Evolutionary conservation across 768 basidiomycete species (phyloP), one percentile per base, ranked within the genome.

Genomic region (Galerina marginata): DNA sequence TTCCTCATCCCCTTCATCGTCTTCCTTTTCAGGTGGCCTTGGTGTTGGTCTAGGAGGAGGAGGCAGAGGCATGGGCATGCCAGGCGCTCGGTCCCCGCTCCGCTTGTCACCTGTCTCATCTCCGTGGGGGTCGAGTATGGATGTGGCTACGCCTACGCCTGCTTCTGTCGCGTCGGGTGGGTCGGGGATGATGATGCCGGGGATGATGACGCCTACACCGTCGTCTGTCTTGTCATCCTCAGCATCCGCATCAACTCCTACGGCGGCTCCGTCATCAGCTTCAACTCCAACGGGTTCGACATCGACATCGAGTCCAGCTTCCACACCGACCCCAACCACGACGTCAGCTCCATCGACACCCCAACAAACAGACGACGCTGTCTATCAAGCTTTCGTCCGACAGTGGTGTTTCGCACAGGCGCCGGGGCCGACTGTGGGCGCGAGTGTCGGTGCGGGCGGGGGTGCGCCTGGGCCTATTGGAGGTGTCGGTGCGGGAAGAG

Each of bases 351-450:
- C 11, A 37, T 25, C 38, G 11, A 37, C 51, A 9, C 16, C 62
- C 6, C 48, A 50, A 20, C 63, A 66, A 16, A 60, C 61, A 16
- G 67, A 66, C 45, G 79, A 77, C 16, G 71, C 73, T 9, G 61
- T 78, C 14, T 89, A 89, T 66, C 81, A 88, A 55, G 85, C 86
- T 23, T 85, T 89, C 60, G 82, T 89, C 51, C 66, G 76, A 56
- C 83, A 87, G 69, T 90, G 88, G 88, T 89, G 88, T 70, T 90
- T 90, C 71, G 86, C 86, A 7, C 79, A 82, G 64, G 75, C 72
- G n/a, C 72, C 77, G 15, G 61, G 58, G 26, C 69, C 69, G 15
- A 61, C 48, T 23, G 45, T 62, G 15, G 61, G 62, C 50, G 59
- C 60, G 5, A 56, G 59, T 44, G 69, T 29, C 12, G 36, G 11